Percentiles rank a stretch among this genome's conserved stretches.
Evolutionary conservation across 108 stramenopile species (phyloP).

Genomic region (Hondaea fermentalgiana): DNA sequence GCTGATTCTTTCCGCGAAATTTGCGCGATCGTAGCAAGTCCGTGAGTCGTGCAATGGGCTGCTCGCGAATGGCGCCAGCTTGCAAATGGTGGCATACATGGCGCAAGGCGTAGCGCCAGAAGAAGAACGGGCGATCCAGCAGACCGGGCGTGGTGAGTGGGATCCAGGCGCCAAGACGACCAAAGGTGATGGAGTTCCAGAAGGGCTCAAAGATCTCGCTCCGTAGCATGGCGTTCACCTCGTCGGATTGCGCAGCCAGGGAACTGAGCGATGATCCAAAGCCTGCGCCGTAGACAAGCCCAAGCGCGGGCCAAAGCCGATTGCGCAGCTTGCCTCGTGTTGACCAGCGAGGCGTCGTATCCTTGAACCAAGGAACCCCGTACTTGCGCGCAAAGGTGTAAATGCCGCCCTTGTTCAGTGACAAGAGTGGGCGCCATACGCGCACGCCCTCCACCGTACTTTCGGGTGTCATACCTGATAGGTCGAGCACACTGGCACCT

Average conservation of each 20-base stretch:
- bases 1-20: not conserved
- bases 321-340: conserved; percentile 88
- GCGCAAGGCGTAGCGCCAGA: not conserved
- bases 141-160: not conserved
- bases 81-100: not conserved
- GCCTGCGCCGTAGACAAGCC: conserved; percentile 82
- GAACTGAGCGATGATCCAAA: conserved; percentile 31
- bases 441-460: conserved; percentile 70
- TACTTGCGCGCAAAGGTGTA: conserved; percentile 80
- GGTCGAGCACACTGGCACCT: conserved; percentile 70
- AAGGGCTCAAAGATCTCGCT: conserved; percentile 34
- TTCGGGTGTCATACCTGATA: conserved; percentile 67
- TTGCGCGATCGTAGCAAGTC: not conserved
- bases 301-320: conserved; percentile 73
- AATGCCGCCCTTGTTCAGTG: conserved; percentile 62
- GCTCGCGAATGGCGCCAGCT: not conserved
- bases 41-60: not conserved
- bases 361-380: conserved; percentile 90
- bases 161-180: not conserved
- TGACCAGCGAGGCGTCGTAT: conserved; percentile 85
- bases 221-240: conserved; percentile 26
- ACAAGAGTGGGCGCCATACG: conserved; percentile 74
- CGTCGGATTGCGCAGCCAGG: conserved; percentile 38
- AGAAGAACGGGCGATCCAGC: not conserved
- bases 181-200: conserved; percentile 20